Base-by-base conservation (phyloP, 768 basidiomycete species). In the Pleurotus citrinopileatus region DNA sequence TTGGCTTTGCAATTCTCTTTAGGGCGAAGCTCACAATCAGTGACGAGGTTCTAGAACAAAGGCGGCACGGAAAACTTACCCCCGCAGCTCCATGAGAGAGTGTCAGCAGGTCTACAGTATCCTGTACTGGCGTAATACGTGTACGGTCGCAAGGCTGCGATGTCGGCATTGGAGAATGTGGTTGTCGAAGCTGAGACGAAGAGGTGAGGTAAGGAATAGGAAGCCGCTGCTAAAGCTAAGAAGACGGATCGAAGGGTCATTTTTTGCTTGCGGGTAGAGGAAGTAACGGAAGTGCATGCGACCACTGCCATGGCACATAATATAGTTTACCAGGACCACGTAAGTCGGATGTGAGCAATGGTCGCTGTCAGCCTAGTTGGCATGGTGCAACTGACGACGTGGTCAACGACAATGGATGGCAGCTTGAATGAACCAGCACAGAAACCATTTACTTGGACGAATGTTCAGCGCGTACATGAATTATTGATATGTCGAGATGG, bases 21-120 rank as follows among this genome's bases (percentile, higher is more conserved):
- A 2, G 15, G 17, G 7, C 10, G 19, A 15, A 19, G 38, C 6
- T 15, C 7, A 40, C 15, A 1, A 15, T 7, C 38, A 19, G 5
- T 4, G 7, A 17, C 13, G 29, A 6, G 13, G 17, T 19, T n/a
- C 29, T 3, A 37, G 12, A 25, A 37, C 22, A 12, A 25, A 15
- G 17, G n/a, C 12, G 3, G n/a, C 4, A 9, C 2, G 32, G 8
- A 29, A 13, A 34, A 67, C 72, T 6, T 45, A 77, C 76, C 57
- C 61, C 80, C 78, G 53, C 79, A 81, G 26, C 68, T 58, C 80
- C 80, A 81, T 29, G 69, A 63, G 22, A 71, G 51, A 3, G 76
- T 78, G 25, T 63, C 57, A 6, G 66, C 38, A 13, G 76, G 66
- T 2, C 59, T 45, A 52, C 79, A 81, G 53, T 78, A 77, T 0